Percentiles rank a stretch among this genome's conserved stretches.
These are phyloP conservation scores for Fusarium dlaminii DNA, from an alignment of 2,329 filamentous ascomycete species.

Conservation along the genomic window DNA sequence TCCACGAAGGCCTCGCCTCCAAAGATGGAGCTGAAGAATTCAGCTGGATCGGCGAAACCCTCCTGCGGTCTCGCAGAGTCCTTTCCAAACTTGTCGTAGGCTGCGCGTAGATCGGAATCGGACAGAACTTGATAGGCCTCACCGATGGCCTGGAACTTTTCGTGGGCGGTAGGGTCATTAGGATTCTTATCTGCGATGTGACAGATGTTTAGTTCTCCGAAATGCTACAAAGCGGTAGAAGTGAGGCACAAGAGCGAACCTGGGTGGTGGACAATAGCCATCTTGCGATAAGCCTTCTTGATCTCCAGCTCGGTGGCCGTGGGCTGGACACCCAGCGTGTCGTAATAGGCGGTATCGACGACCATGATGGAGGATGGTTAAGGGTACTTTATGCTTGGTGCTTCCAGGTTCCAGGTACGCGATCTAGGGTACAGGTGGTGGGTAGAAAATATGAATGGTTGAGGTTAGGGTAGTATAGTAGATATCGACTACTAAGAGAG, in stretches of 20 bases:
- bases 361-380: constrained; percentile 70
- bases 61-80: constrained; percentile 90
- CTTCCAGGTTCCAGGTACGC: constrained; percentile 15
- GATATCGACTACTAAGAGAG: constrained; percentile 1
- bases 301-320: constrained; percentile 91
- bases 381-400: neutral
- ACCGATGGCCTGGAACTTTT: constrained; percentile 89
- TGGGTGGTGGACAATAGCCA: constrained; percentile 92
- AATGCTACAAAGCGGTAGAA: neutral
- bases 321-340: constrained; percentile 83
- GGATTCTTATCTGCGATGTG: constrained; percentile 86
- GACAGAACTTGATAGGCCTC: constrained; percentile 84
- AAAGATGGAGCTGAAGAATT: constrained; percentile 99
- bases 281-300: constrained; percentile 95
- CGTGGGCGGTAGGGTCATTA: constrained; percentile 91
- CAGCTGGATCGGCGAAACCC: constrained; percentile 93
- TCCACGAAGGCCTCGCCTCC: constrained; percentile 95
- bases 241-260: constrained; percentile 58
- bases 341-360: constrained; percentile 88
- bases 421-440: constrained; percentile 5
- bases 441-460: neutral
- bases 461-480: neutral
- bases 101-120: constrained; percentile 84
- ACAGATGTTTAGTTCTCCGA: constrained; percentile 5
- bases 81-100: constrained; percentile 98